phyloP scores from a whole-genome alignment of 73 alveolate species.

The Paramecium caudatum region DNA sequence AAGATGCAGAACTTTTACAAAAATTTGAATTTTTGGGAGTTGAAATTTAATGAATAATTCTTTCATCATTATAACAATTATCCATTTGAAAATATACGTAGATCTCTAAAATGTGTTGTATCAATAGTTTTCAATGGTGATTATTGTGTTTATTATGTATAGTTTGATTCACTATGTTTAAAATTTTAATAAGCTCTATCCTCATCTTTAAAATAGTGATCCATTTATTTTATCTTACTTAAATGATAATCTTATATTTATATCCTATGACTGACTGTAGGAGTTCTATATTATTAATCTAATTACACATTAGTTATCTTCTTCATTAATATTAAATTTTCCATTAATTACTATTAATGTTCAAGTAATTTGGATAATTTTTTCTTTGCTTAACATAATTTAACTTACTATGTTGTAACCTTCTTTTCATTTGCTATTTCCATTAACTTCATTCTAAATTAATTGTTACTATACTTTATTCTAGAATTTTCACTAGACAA shows the following conservation, averaged over 20 bases:
- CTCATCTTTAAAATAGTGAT: background rate
- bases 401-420: background rate
- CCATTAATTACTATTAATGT: constrained; percentile 2
- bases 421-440: constrained; percentile 46
- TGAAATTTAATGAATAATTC: too few species aligned
- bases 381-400: constrained; percentile 20
- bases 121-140: constrained; percentile 24
- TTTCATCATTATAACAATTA: constrained; percentile 24
- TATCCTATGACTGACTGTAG: background rate
- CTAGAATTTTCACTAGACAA: background rate
- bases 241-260: background rate
- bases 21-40: too few species aligned
- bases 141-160: background rate
- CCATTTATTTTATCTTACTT: background rate
- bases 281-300: background rate
- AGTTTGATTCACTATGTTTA: background rate
- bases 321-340: background rate
- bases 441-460: background rate
- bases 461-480: background rate
- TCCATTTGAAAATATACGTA: constrained; percentile 17
- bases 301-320: constrained; percentile 27
- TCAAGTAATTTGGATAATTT: background rate
- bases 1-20: constrained; percentile 9
- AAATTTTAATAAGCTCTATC: background rate
- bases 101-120: background rate